Conservation (phyloP, 768 basidiomycete genomes). For the Candolleomyces efflorescens region DNA sequence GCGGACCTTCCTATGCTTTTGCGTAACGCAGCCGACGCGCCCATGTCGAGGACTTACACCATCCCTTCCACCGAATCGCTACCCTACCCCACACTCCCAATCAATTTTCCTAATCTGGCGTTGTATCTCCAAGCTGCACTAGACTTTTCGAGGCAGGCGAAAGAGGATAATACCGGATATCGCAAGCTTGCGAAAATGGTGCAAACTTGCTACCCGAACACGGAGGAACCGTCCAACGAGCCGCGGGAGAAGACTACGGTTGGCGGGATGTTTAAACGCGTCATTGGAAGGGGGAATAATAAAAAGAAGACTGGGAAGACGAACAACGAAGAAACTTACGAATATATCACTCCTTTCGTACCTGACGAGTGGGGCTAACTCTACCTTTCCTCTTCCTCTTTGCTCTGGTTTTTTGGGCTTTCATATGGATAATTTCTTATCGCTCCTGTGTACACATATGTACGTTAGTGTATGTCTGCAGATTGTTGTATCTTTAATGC, state of each 20-base stretch:
- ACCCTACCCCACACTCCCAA: constrained; percentile 69
- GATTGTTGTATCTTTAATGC: not conserved
- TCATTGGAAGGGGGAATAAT: constrained; percentile 50
- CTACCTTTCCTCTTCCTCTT: constrained; percentile 1
- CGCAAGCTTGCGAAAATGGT: constrained; percentile 70
- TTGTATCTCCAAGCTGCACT: constrained; percentile 70
- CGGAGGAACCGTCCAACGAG: constrained; percentile 24
- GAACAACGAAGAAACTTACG: constrained; percentile 81
- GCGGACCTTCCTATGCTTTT: constrained; percentile 57
- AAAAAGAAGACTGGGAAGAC: constrained; percentile 41
- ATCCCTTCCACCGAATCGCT: constrained; percentile 56
- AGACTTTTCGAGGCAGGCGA: constrained; percentile 60
- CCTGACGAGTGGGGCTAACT: constrained; percentile 66
- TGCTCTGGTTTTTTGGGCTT: not conserved
- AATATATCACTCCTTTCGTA: constrained; percentile 80
- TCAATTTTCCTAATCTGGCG: constrained; percentile 71
- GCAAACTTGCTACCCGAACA: constrained; percentile 57
- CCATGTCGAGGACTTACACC: constrained; percentile 65
- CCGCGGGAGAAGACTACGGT: constrained; percentile 36
- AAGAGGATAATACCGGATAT: constrained; percentile 57
- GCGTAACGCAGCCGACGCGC: constrained; percentile 58
- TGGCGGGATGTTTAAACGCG: constrained; percentile 54
- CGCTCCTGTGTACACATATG: not conserved
- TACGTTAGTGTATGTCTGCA: not conserved
- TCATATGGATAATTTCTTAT: not conserved